A percentile compares a stretch with the other conserved stretches of the same genome.
phyloP scores from a whole-genome alignment of 2,329 filamentous ascomycete genomes.

The Lecanosticta acicola region DNA sequence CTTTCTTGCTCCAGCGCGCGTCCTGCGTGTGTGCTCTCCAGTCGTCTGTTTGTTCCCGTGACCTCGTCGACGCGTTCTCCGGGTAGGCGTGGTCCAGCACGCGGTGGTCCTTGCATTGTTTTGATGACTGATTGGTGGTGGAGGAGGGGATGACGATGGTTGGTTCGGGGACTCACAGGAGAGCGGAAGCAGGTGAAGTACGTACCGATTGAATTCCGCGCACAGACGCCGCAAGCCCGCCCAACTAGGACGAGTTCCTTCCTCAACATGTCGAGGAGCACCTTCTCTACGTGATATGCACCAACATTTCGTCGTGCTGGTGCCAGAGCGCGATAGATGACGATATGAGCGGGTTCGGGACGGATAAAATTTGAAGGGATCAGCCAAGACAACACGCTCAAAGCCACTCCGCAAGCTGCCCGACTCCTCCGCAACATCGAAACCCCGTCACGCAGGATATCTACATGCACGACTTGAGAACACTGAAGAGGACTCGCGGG shows the following conservation, averaged over 20 bases:
- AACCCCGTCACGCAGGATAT: background rate
- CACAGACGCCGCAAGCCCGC: background rate
- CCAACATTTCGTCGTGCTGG: background rate
- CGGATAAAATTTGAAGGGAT: background rate
- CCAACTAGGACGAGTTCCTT: background rate
- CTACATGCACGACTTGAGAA: background rate
- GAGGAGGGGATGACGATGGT: no score
- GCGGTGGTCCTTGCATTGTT: constrained; percentile 22
- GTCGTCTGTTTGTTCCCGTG: constrained; percentile 14
- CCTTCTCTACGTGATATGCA: background rate
- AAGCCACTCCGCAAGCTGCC: background rate
- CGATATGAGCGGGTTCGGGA: background rate
- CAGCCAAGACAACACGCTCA: background rate
- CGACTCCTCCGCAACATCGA: background rate
- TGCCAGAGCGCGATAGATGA: background rate
- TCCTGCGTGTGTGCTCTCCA: constrained; percentile 2
- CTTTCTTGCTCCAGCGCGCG: background rate
- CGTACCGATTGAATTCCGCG: background rate
- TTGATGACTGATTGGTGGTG: background rate
- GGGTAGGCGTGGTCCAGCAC: background rate
- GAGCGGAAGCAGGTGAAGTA: background rate
- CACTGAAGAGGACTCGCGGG: no score
- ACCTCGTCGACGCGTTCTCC: background rate
- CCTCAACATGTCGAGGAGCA: no score
- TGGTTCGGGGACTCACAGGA: no score